Conservation (phyloP, 441 rosid species). For the Pelargonium citronellum region DNA sequence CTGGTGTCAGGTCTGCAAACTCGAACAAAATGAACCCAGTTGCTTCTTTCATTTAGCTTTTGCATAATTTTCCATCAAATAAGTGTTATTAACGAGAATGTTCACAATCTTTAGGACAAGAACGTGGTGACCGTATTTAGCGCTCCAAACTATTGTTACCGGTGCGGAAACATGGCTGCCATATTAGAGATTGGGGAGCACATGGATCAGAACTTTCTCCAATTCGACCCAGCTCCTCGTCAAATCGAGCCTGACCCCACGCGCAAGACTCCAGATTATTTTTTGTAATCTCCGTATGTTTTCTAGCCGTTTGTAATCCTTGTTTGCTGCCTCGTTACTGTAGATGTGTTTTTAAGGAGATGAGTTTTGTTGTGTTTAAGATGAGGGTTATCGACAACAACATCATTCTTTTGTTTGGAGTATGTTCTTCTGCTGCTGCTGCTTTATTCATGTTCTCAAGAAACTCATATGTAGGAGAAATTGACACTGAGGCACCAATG, state of each 20-base stretch:
- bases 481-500: neutral
- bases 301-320: slow-evolving; percentile 36
- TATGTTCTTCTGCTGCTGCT: slow-evolving; percentile 27
- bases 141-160: slow-evolving; percentile 70
- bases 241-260: slow-evolving; percentile 94
- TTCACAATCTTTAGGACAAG: slow-evolving; percentile 49
- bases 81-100: slow-evolving; percentile 2
- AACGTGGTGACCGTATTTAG: slow-evolving; percentile 35
- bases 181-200: neutral
- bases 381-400: slow-evolving; percentile 31
- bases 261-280: slow-evolving; percentile 97
- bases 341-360: slow-evolving; percentile 49
- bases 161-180: neutral
- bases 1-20: slow-evolving; percentile 59
- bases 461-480: neutral
- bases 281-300: slow-evolving; percentile 54
- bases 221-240: slow-evolving; percentile 26
- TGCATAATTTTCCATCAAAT: neutral
- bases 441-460: neutral
- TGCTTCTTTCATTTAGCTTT: neutral
- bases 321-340: slow-evolving; percentile 44
- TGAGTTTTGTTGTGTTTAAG: slow-evolving; percentile 35
- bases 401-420: slow-evolving; percentile 24
- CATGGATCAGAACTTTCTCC: neutral
- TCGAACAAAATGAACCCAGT: neutral